These are phyloP conservation scores for Hypoxylon sp. DNA, from an alignment of 2,329 filamentous ascomycete genomes.

Conservation along the genomic window DNA sequence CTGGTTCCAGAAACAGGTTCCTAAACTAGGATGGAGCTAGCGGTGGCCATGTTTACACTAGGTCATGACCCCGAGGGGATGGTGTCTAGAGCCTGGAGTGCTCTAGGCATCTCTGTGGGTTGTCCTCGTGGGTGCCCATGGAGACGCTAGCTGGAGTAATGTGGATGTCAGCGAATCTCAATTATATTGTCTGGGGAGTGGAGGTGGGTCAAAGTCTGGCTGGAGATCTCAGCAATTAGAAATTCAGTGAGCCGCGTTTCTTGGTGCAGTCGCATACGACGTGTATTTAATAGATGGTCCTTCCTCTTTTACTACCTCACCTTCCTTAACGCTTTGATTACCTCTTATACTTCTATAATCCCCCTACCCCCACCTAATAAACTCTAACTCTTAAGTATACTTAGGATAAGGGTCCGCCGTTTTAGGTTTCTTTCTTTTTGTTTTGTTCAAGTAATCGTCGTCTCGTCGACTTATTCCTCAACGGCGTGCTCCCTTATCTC, in stretches of 20 bases:
- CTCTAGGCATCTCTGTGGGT: constrained; percentile 42
- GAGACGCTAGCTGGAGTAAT: constrained; percentile 30
- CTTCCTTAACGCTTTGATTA: constrained; percentile 3
- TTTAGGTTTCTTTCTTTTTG: constrained; percentile 1
- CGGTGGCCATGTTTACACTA: constrained; percentile 10
- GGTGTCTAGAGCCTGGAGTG: constrained; percentile 38
- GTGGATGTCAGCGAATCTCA: constrained; percentile 17
- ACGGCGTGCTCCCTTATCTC: neutral
- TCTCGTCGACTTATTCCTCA: neutral
- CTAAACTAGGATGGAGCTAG: constrained; percentile 25
- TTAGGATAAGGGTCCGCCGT: constrained; percentile 1
- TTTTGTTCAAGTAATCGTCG: neutral
- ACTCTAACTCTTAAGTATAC: neutral
- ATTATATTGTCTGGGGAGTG: constrained; percentile 37
- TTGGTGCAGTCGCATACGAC: constrained; percentile 11
- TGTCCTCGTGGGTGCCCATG: constrained; percentile 37
- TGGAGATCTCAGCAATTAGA: constrained; percentile 15
- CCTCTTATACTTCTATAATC: constrained; percentile 15
- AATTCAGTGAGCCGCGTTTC: constrained; percentile 18
- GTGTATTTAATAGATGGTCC: constrained; percentile 17
- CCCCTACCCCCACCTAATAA: constrained; percentile 6
- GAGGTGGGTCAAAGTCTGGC: constrained; percentile 37
- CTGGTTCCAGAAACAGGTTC: constrained; percentile 27
- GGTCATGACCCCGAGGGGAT: constrained; percentile 37
- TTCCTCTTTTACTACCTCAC: constrained; percentile 6